Evolutionary conservation across 768 basidiomycete species (phyloP).

Genomic region (Clitopilus hobsonii): DNA sequence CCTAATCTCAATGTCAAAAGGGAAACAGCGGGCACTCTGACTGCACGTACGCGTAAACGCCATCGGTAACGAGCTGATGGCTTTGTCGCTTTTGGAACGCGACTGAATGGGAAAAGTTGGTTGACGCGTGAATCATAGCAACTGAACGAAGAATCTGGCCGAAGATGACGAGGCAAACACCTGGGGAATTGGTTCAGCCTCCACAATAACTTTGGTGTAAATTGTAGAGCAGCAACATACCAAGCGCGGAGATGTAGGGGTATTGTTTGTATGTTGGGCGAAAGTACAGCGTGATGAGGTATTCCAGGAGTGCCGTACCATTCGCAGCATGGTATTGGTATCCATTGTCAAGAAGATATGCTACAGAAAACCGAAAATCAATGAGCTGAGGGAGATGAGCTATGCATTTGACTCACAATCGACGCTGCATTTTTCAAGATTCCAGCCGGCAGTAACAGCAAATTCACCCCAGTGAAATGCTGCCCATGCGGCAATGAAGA

Average conservation of each 20-base stretch:
- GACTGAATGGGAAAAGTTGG: slow-evolving; percentile 90
- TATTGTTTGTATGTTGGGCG: slow-evolving; percentile 57
- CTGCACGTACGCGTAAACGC: slow-evolving; percentile 74
- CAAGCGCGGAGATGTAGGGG: slow-evolving; percentile 54
- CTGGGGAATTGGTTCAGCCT: slow-evolving; percentile 32
- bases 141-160: slow-evolving; percentile 80
- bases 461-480: slow-evolving; percentile 94
- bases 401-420: slow-evolving; percentile 68
- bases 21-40: slow-evolving; percentile 7
- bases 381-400: neutral
- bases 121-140: slow-evolving; percentile 96
- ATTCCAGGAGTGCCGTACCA: slow-evolving; percentile 72
- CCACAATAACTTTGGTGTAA: neutral
- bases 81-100: slow-evolving; percentile 66
- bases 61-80: slow-evolving; percentile 82
- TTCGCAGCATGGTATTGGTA: slow-evolving; percentile 82
- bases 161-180: slow-evolving; percentile 53
- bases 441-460: slow-evolving; percentile 94
- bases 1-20: slow-evolving; percentile 28
- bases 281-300: slow-evolving; percentile 65
- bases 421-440: slow-evolving; percentile 84
- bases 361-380: slow-evolving; percentile 33
- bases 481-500: slow-evolving; percentile 81
- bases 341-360: slow-evolving; percentile 92
- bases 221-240: slow-evolving; percentile 28